These are phyloP conservation scores for Aspergillus novofumigatus DNA, from an alignment of 2,329 filamentous ascomycete species.

Conservation along the genomic window DNA sequence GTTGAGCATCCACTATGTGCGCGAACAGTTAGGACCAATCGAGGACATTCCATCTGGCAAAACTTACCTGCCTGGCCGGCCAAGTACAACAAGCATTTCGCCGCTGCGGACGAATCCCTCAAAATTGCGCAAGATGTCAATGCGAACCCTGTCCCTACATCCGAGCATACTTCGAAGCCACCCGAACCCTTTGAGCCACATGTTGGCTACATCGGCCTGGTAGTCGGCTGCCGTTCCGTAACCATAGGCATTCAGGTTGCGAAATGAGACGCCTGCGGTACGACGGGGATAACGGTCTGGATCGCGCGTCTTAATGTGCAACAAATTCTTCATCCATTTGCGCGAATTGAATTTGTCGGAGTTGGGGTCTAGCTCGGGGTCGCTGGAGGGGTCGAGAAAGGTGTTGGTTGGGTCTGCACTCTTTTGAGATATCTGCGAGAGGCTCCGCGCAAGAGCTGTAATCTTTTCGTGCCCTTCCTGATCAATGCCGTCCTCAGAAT, in stretches of 20 bases:
- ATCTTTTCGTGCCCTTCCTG: slow-evolving; percentile 23
- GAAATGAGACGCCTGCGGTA: slow-evolving; percentile 41
- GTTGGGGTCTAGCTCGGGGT: slow-evolving; percentile 40
- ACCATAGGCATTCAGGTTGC: slow-evolving; percentile 43
- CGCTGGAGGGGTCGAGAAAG: slow-evolving; percentile 30
- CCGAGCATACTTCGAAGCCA: slow-evolving; percentile 26
- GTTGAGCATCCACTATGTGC: slow-evolving; percentile 61
- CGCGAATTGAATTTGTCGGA: slow-evolving; percentile 40
- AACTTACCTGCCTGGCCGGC: slow-evolving; percentile 41
- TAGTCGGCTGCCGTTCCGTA: slow-evolving; percentile 42
- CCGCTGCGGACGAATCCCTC: slow-evolving; percentile 57
- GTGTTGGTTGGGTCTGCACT: slow-evolving; percentile 28
- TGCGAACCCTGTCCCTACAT: slow-evolving; percentile 36
- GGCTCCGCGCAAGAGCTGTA: slow-evolving; percentile 24
- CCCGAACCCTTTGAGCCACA: slow-evolving; percentile 35
- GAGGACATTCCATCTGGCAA: neutral
- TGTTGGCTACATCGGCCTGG: slow-evolving; percentile 42
- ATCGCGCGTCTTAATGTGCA: slow-evolving; percentile 30
- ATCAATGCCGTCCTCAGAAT: slow-evolving; percentile 22
- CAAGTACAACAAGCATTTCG: slow-evolving; percentile 54
- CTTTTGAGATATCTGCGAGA: slow-evolving; percentile 29
- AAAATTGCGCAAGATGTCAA: slow-evolving; percentile 60
- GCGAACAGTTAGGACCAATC: slow-evolving; percentile 1
- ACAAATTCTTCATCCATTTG: slow-evolving; percentile 43
- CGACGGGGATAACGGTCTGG: slow-evolving; percentile 29